phyloP scores from a whole-genome alignment of 2,329 filamentous ascomycete species.

The Tolypocladium tundrense region DNA sequence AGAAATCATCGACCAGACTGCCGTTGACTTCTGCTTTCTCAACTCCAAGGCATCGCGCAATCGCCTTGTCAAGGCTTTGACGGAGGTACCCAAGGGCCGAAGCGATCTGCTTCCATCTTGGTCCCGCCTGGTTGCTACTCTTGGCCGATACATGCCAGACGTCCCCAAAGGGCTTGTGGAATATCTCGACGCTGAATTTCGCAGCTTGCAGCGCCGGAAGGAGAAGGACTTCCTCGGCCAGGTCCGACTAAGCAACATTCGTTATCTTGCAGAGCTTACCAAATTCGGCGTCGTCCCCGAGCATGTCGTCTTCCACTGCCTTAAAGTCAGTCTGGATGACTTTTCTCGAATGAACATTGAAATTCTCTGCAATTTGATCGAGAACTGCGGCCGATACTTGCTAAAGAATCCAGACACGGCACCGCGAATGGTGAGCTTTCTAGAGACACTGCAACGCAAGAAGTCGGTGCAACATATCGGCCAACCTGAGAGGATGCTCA shows the following conservation, averaged over 20 bases:
- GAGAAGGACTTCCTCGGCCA: constrained; percentile 96
- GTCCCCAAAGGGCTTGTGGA: constrained; percentile 85
- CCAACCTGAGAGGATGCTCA: constrained; percentile 93
- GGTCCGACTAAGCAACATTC: constrained; percentile 85
- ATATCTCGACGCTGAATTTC: constrained; percentile 92
- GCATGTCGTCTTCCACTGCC: constrained; percentile 96
- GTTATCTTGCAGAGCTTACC: constrained; percentile 94
- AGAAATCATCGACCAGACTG: constrained; percentile 82
- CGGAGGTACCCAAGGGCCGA: constrained; percentile 89
- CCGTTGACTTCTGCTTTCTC: constrained; percentile 94
- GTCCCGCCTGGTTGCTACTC: constrained; percentile 83
- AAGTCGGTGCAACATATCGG: constrained; percentile 92
- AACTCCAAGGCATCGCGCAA: constrained; percentile 98
- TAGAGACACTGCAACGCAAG: constrained; percentile 92
- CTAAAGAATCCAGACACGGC: constrained; percentile 87
- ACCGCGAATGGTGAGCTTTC: constrained; percentile 84
- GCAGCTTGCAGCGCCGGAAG: constrained; percentile 90
- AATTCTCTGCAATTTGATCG: constrained; percentile 89
- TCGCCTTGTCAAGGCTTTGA: constrained; percentile 80
- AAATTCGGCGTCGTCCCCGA: constrained; percentile 98
- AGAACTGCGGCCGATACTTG: constrained; percentile 92
- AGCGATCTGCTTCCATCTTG: constrained; percentile 86
- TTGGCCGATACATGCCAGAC: constrained; percentile 89
- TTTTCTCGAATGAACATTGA: constrained; percentile 99
- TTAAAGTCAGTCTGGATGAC: constrained; percentile 94